A percentile compares a stretch with the other conserved stretches of the same genome.
These are phyloP conservation scores for Allomyces macrogynus DNA, from an alignment of 192 early-diverging fungal species.

Conservation along the genomic window DNA sequence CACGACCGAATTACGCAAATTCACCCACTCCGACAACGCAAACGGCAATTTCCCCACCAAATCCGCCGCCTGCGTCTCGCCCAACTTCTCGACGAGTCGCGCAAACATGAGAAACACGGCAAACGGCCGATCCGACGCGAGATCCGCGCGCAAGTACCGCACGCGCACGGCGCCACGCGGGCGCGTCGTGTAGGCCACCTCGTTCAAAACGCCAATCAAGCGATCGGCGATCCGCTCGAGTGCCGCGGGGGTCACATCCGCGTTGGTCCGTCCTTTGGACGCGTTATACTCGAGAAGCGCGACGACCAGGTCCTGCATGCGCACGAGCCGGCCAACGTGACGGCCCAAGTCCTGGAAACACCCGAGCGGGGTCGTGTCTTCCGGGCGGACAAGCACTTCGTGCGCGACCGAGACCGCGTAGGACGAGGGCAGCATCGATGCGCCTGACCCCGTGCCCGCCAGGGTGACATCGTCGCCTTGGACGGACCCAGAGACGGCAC, in stretches of 20 bases:
- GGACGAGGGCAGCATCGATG: not conserved
- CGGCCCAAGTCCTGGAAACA: not conserved
- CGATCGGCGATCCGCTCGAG: not conserved
- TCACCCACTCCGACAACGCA: not conserved
- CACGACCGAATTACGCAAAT: not conserved
- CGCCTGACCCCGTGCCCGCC: not conserved
- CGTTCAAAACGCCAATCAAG: not conserved
- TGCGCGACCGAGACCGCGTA: not conserved
- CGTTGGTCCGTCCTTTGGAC: not conserved
- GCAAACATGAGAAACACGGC: not conserved
- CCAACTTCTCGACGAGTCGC: not conserved
- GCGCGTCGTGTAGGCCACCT: not conserved
- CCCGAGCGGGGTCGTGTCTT: not conserved
- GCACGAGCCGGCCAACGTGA: not conserved
- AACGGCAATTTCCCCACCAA: not conserved
- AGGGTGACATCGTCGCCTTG: not conserved
- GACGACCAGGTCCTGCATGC: not conserved
- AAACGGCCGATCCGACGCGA: not conserved
- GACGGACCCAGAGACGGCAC: not conserved
- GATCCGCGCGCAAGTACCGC: not conserved
- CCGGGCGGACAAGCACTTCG: not conserved
- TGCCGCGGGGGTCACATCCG: not conserved
- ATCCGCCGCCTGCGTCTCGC: not conserved
- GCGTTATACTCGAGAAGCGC: not conserved
- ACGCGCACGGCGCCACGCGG: not conserved